A percentile compares a stretch with the other conserved stretches of the same genome.
These are phyloP conservation scores for Hanseniaspora hatyaiensis DNA, from an alignment of 805 yeast genomes.

Conservation along the genomic window DNA sequence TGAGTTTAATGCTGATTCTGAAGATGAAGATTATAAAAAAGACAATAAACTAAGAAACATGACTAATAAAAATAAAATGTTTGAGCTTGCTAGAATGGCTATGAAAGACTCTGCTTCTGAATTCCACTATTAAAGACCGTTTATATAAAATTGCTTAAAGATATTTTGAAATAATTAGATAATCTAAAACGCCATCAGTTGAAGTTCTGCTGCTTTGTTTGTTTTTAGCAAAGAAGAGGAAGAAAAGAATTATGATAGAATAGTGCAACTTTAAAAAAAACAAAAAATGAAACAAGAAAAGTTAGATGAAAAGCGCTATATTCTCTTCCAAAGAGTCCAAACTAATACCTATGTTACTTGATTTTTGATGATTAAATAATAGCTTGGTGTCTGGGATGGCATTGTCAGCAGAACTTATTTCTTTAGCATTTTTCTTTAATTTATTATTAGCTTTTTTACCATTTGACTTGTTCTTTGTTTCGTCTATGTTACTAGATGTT, in stretches of 20 bases:
- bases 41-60: slow-evolving; percentile 41
- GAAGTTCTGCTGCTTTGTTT: too few species aligned
- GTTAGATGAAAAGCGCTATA: slow-evolving; percentile 7
- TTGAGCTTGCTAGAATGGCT: slow-evolving; percentile 60
- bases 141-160: too few species aligned
- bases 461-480: too few species aligned
- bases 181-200: too few species aligned
- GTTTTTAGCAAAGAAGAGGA: too few species aligned
- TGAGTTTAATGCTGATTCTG: slow-evolving; percentile 20
- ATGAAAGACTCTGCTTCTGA: slow-evolving; percentile 56
- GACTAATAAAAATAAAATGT: slow-evolving; percentile 61
- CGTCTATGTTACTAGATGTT: too few species aligned
- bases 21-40: slow-evolving; percentile 29
- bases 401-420: neutral
- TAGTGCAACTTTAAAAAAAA: too few species aligned
- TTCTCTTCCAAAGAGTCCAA: slow-evolving; percentile 12
- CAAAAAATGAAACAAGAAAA: neutral
- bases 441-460: neutral
- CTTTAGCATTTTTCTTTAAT: neutral
- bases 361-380: slow-evolving; percentile 25
- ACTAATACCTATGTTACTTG: slow-evolving; percentile 18
- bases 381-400: neutral
- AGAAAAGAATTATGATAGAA: too few species aligned
- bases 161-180: too few species aligned
- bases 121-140: slow-evolving; percentile 39